Percentiles rank a stretch among this genome's conserved stretches.
phyloP scores from a whole-genome alignment of 2,329 filamentous ascomycete genomes.

The Penicillium sp. region DNA sequence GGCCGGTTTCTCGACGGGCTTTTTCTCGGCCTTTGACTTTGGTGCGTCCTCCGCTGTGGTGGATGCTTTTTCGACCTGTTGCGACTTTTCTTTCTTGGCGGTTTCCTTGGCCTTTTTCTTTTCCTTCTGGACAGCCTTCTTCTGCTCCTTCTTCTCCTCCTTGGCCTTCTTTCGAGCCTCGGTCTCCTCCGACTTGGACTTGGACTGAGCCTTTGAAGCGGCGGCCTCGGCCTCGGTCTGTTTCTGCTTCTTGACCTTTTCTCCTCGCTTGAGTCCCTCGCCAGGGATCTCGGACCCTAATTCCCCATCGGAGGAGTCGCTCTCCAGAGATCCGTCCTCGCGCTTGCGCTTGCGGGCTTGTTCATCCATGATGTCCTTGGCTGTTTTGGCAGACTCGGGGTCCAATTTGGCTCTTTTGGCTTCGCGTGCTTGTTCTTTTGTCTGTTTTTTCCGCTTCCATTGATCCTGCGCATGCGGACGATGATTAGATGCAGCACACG shows the following conservation, averaged over 20 bases:
- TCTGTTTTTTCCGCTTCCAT: slow-evolving; percentile 94
- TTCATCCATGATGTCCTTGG: slow-evolving; percentile 90
- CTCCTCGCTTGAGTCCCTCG: slow-evolving; percentile 54
- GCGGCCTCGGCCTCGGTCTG: slow-evolving; percentile 32
- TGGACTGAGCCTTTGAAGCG: slow-evolving; percentile 10
- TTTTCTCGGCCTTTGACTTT: slow-evolving; percentile 15
- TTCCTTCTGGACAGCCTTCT: slow-evolving; percentile 48
- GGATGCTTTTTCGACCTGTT: slow-evolving; percentile 21
- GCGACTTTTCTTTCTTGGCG: slow-evolving; percentile 29
- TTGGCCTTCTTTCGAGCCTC: slow-evolving; percentile 34
- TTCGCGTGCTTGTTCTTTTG: slow-evolving; percentile 76
- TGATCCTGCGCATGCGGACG: slow-evolving; percentile 59
- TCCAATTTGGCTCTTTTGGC: slow-evolving; percentile 86
- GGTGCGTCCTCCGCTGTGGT: slow-evolving; percentile 18
- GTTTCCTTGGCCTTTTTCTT: slow-evolving; percentile 42
- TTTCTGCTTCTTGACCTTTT: slow-evolving; percentile 52
- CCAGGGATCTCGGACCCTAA: slow-evolving; percentile 47
- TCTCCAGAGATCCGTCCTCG: slow-evolving; percentile 52
- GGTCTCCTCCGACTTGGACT: slow-evolving; percentile 24
- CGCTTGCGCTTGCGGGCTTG: slow-evolving; percentile 73
- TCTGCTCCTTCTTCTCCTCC: slow-evolving; percentile 38
- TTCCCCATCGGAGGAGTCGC: slow-evolving; percentile 46
- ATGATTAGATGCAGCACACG: slow-evolving; percentile 10
- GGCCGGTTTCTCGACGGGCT: slow-evolving; percentile 14
- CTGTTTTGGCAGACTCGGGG: slow-evolving; percentile 82